Evolutionary conservation across 2,329 filamentous ascomycete genomes (phyloP), one percentile per base, ranked within the genome.

Genomic region (Trichophyton schoenleinii): DNA sequence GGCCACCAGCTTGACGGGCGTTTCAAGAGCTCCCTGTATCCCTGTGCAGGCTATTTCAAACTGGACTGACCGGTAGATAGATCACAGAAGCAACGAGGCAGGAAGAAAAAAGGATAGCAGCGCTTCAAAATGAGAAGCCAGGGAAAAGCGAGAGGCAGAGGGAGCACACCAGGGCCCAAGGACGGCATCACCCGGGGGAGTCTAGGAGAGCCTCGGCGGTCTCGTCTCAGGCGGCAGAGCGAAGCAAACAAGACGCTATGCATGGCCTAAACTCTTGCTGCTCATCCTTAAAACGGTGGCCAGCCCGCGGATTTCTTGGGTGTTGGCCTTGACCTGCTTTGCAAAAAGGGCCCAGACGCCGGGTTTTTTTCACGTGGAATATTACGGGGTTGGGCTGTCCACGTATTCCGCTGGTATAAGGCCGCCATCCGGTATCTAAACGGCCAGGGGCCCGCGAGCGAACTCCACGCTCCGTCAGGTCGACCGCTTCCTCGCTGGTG

Each of bases 51-150:
- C 13, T 55, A 55, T 55, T 55, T 34, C 52, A 34, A 55, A 34
- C 52, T 36, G 52, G 52, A 9, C 52, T 36, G 52, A 28, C 52
- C 28, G 52, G 49, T 53, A 53, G 49, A 55, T 36, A 34, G 46
- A 52, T 52, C 46, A 52, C 46, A 52, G 46, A 20, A 46, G 42
- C 15, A 20, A 20, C 15, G 42, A 46, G 18, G 18, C 2, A 11
- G 46, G 22, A 22, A 15, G 13, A 15, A n/a, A 15, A n/a, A 18
- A 55, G 52, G 52, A 55, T 55, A 55, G 52, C 52, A 55, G 52
- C 52, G 52, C 52, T 55, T 55, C 52, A 28, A 55, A 55, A 55
- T 55, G 52, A 55, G n/a, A 44, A 44, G 41, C 41, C 41, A 44
- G 46, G 22, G 22, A 25, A 20, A 48, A 20, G 44, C 18, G 18